Evolutionary conservation across 1,284 basidiomycete species (phyloP).

Genomic region (Boletus semigastroideus): DNA sequence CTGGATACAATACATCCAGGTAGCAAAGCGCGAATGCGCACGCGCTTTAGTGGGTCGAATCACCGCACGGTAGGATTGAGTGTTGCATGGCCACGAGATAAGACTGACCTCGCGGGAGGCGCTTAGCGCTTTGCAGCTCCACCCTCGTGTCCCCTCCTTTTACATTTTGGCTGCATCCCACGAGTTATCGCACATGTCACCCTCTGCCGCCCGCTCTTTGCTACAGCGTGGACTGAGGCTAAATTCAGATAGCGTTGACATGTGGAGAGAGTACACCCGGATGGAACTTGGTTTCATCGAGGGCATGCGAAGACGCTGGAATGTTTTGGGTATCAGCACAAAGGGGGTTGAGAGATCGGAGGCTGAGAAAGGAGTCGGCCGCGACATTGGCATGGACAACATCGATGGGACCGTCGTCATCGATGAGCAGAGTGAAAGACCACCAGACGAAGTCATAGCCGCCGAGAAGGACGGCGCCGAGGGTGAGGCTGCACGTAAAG

Average conservation of each 20-base stretch:
- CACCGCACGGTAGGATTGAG: slow-evolving; percentile 60
- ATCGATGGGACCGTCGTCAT: slow-evolving; percentile 21
- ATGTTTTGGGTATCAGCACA: slow-evolving; percentile 62
- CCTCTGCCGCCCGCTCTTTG: slow-evolving; percentile 80
- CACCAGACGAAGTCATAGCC: slow-evolving; percentile 26
- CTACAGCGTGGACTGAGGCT: slow-evolving; percentile 86
- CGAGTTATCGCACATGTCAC: slow-evolving; percentile 77
- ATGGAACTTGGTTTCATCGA: slow-evolving; percentile 93
- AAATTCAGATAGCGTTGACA: slow-evolving; percentile 63
- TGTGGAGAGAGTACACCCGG: slow-evolving; percentile 88
- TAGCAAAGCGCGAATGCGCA: slow-evolving; percentile 81
- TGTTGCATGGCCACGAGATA: neutral
- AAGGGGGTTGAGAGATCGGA: slow-evolving; percentile 30
- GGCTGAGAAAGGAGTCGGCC: slow-evolving; percentile 18
- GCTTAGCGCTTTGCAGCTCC: slow-evolving; percentile 78
- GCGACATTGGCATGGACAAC: slow-evolving; percentile 25
- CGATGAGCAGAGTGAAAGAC: slow-evolving; percentile 23
- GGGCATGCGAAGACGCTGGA: slow-evolving; percentile 80
- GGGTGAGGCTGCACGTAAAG: slow-evolving; percentile 50
- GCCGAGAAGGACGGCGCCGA: slow-evolving; percentile 40
- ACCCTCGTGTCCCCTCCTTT: slow-evolving; percentile 76
- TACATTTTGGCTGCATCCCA: slow-evolving; percentile 88
- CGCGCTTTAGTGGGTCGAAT: slow-evolving; percentile 77
- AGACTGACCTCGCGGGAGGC: slow-evolving; percentile 8
- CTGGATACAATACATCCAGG: slow-evolving; percentile 87